Percentiles rank a stretch among this genome's conserved stretches.
These are phyloP conservation scores for Aspergillus affinis DNA, from an alignment of 495 filamentous ascomycete genomes.

Conservation along the genomic window DNA sequence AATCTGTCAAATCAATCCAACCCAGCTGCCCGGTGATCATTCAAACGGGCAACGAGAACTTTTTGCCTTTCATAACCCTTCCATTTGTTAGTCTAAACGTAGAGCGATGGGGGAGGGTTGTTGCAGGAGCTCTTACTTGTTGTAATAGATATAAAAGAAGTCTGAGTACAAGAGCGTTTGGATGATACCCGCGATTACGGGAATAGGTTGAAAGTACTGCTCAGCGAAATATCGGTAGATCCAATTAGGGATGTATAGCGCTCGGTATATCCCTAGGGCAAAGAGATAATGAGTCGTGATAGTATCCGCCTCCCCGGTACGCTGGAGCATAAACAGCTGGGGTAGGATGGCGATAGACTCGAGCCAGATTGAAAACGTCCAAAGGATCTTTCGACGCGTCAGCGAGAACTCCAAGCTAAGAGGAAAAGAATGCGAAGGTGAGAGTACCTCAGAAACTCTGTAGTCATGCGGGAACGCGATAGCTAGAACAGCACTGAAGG, in stretches of 20 bases:
- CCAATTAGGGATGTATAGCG: slow-evolving; percentile 98
- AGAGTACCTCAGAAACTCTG: slow-evolving; percentile 56
- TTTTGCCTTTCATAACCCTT: slow-evolving; percentile 81
- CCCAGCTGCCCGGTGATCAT: background rate
- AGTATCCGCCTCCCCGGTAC: slow-evolving; percentile 95
- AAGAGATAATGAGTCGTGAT: slow-evolving; percentile 99
- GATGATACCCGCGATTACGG: slow-evolving; percentile 80
- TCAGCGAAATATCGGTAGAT: slow-evolving; percentile 83
- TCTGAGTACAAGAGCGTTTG: slow-evolving; percentile 96
- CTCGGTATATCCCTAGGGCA: slow-evolving; percentile 86
- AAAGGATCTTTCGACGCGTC: slow-evolving; percentile 64
- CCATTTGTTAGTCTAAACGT: slow-evolving; percentile 22
- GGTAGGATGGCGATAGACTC: slow-evolving; percentile 95
- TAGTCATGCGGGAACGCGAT: slow-evolving; percentile 84
- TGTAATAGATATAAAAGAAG: slow-evolving; percentile 99
- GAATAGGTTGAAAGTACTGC: slow-evolving; percentile 74
- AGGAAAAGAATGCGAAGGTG: no score
- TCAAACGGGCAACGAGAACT: slow-evolving; percentile 83
- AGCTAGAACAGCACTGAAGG: slow-evolving; percentile 72
- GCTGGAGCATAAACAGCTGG: slow-evolving; percentile 95
- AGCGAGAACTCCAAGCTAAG: background rate
- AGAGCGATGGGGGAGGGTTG: background rate
- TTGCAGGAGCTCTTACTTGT: slow-evolving; percentile 60
- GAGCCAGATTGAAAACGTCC: slow-evolving; percentile 97
- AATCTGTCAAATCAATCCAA: background rate